phyloP scores from a whole-genome alignment of 148 eudicot species.

The Cornus florida region DNA sequence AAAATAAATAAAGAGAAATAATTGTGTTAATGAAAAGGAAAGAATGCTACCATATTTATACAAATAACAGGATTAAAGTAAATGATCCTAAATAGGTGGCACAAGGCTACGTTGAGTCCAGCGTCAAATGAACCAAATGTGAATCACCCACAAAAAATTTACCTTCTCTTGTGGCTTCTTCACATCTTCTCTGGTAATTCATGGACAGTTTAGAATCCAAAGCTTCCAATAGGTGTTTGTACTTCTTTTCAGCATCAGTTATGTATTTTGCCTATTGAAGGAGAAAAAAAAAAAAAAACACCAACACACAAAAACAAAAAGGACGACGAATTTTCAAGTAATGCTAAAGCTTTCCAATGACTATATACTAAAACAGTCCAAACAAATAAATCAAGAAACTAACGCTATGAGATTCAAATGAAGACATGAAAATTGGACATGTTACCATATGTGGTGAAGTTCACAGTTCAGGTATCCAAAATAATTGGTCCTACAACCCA shows the following conservation, averaged over 20 bases:
- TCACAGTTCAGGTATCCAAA: background rate
- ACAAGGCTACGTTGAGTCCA: background rate
- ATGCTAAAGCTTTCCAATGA: background rate
- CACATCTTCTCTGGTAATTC: slow-evolving; percentile 74
- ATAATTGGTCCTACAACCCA: background rate
- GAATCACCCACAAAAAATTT: background rate
- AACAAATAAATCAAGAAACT: background rate
- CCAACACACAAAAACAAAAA: too few species aligned
- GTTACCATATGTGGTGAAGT: background rate
- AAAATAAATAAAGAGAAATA: background rate
- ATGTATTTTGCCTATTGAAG: slow-evolving; percentile 63
- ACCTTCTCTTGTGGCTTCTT: slow-evolving; percentile 99
- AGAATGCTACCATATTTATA: background rate
- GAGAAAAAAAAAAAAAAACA: background rate
- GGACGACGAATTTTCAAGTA: background rate
- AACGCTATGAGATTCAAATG: background rate
- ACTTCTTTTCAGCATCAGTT: slow-evolving; percentile 77
- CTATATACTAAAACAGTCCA: background rate
- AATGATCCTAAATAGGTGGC: too few species aligned
- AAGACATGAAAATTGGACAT: background rate
- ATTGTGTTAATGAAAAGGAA: background rate
- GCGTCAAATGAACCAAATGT: background rate
- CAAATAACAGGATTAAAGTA: background rate
- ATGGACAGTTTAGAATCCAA: slow-evolving; percentile 61
- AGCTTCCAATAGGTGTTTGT: slow-evolving; percentile 48